These are phyloP conservation scores for Rutstroemia sp. DNA, from an alignment of 2,329 filamentous ascomycete genomes.

Conservation along the genomic window DNA sequence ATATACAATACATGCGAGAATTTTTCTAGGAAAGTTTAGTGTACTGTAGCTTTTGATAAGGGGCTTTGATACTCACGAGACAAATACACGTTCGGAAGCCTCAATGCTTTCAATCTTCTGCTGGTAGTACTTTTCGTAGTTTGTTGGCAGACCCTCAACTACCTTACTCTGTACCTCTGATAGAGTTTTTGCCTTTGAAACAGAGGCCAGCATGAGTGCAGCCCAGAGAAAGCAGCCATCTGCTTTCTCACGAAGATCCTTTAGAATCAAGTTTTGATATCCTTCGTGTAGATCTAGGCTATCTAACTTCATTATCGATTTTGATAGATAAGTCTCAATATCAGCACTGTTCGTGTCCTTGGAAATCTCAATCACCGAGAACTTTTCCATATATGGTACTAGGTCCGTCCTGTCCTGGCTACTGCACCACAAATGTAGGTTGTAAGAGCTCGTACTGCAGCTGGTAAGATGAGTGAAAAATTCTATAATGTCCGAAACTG, in stretches of 20 bases:
- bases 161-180: neutral
- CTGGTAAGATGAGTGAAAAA: neutral
- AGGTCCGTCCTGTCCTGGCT: neutral
- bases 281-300: neutral
- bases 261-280: neutral
- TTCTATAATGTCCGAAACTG: neutral
- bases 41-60: neutral
- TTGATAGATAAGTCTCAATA: slow-evolving; percentile 2
- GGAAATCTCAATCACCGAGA: neutral
- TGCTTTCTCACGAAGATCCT: slow-evolving; percentile 1
- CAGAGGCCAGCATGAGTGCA: neutral
- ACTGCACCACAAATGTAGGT: slow-evolving; percentile 3
- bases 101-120: slow-evolving; percentile 1
- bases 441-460: neutral
- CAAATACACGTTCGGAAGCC: neutral
- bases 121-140: neutral
- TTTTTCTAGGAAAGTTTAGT: neutral
- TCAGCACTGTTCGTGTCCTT: neutral
- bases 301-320: neutral
- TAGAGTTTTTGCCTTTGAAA: neutral
- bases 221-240: slow-evolving; percentile 3
- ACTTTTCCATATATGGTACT: neutral
- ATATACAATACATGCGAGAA: neutral
- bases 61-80: neutral
- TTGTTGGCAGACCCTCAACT: neutral